Evolutionary conservation across 148 eudicot species (phyloP).

Genomic region (Arctostaphylos glauca): DNA sequence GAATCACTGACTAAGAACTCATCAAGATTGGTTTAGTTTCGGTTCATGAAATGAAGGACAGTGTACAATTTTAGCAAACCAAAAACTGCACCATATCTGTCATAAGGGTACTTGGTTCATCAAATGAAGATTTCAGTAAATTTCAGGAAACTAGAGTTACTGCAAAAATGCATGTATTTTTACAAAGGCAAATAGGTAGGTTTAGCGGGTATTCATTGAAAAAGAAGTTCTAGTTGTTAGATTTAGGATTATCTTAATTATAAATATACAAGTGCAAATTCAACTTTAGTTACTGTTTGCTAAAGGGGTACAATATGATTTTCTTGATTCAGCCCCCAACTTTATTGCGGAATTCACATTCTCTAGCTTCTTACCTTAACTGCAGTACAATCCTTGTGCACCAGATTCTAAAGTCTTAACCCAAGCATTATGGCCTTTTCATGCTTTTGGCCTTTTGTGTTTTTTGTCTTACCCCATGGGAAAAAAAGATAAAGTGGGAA

Average conservation of each 20-base stretch:
- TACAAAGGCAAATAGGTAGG: background rate
- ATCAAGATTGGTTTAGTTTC: background rate
- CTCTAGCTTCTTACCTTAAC: background rate
- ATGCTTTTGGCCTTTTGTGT: constrained; percentile 22
- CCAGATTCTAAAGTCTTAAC: constrained; percentile 12
- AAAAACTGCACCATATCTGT: too few species aligned
- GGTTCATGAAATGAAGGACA: background rate
- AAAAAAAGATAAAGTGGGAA: constrained; percentile 12
- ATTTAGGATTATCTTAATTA: background rate
- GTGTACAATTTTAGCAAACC: background rate
- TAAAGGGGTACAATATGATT: background rate
- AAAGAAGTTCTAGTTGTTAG: background rate
- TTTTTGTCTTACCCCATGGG: constrained; percentile 15
- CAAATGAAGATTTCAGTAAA: background rate
- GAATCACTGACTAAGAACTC: background rate
- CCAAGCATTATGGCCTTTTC: constrained; percentile 17
- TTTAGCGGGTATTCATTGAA: background rate
- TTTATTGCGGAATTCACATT: background rate
- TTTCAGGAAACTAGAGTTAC: background rate
- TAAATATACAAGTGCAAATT: background rate
- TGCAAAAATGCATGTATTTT: background rate
- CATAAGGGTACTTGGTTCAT: background rate
- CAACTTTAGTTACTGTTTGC: constrained; percentile 1
- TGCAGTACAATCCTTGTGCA: background rate
- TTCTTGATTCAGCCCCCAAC: background rate